phyloP scores from a whole-genome alignment of 768 basidiomycete species.

The Phaffia tasmanica region DNA sequence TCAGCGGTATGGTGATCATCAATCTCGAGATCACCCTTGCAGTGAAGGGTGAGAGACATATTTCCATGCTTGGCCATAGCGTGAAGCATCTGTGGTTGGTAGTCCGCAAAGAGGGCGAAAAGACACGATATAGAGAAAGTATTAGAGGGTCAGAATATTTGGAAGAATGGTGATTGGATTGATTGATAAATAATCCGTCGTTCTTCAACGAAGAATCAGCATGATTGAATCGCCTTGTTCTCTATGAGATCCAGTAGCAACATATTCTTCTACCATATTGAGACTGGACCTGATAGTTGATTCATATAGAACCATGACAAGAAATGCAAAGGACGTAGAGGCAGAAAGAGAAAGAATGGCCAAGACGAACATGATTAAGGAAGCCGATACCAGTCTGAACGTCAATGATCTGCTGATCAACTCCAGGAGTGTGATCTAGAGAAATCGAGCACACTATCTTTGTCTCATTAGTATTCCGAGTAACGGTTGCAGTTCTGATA shows the following conservation, averaged over 20 bases:
- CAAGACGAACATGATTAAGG: constrained; percentile 70
- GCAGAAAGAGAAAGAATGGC: neutral
- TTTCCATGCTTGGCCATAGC: constrained; percentile 95
- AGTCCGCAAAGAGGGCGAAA: neutral
- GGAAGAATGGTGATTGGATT: too few species aligned
- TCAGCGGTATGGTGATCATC: constrained; percentile 99
- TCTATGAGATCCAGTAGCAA: neutral
- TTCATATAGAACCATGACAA: neutral
- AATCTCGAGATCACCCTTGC: constrained; percentile 90
- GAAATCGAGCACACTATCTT: constrained; percentile 68
- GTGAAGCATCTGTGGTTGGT: constrained; percentile 72
- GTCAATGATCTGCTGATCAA: constrained; percentile 61
- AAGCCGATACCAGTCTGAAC: constrained; percentile 96
- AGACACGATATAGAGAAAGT: neutral
- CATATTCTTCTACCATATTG: neutral
- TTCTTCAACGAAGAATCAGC: neutral
- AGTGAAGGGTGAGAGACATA: constrained; percentile 80
- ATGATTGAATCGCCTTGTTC: too few species aligned
- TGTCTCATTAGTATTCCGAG: constrained; percentile 83
- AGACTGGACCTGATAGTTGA: neutral
- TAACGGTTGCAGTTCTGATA: constrained; percentile 43
- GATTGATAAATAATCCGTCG: constrained; percentile 9
- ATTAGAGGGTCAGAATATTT: constrained; percentile 4
- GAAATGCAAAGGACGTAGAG: neutral
- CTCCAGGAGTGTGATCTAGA: constrained; percentile 63